Percentiles rank a stretch among this genome's conserved stretches.
Conservation (phyloP, 306 rosid species). For the Castanospermum australe region DNA sequence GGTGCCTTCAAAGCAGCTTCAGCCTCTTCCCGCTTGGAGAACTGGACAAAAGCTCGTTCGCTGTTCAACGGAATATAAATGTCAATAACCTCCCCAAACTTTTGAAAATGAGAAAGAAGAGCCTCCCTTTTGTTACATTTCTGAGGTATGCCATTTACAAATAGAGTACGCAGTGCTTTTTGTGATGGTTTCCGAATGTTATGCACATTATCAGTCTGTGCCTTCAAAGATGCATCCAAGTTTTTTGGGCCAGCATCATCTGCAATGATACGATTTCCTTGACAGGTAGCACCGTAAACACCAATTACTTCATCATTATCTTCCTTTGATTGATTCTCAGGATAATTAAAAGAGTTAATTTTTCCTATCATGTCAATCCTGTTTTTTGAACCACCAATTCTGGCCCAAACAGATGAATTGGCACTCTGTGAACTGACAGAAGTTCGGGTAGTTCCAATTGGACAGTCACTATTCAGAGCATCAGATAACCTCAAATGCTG, state of each 20-base stretch:
- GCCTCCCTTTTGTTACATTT: slow-evolving; percentile 73
- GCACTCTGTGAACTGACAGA: slow-evolving; percentile 62
- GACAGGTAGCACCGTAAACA: slow-evolving; percentile 48
- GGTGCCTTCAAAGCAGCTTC: slow-evolving; percentile 96
- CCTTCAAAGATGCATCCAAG: slow-evolving; percentile 50
- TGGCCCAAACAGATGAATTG: slow-evolving; percentile 76
- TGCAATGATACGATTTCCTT: slow-evolving; percentile 55
- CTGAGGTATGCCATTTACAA: slow-evolving; percentile 86
- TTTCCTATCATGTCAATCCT: slow-evolving; percentile 65
- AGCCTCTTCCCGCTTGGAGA: slow-evolving; percentile 96
- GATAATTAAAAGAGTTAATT: slow-evolving; percentile 52
- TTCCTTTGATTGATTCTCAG: slow-evolving; percentile 63
- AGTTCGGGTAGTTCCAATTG: slow-evolving; percentile 48
- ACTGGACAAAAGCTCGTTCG: slow-evolving; percentile 95
- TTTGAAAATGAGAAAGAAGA: slow-evolving; percentile 90
- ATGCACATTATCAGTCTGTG: slow-evolving; percentile 51
- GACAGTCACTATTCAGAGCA: slow-evolving; percentile 53
- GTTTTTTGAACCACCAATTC: slow-evolving; percentile 74
- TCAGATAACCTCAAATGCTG: slow-evolving; percentile 39
- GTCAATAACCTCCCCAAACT: slow-evolving; percentile 87
- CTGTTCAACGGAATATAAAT: slow-evolving; percentile 83
- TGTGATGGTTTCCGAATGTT: slow-evolving; percentile 71
- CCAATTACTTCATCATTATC: slow-evolving; percentile 49
- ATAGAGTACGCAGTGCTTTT: slow-evolving; percentile 86
- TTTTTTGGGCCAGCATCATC: slow-evolving; percentile 59